Evolutionary conservation across 352 stramenopile species (phyloP), one percentile per base, ranked within the genome.

Genomic region (Globisporangium radiosum): DNA sequence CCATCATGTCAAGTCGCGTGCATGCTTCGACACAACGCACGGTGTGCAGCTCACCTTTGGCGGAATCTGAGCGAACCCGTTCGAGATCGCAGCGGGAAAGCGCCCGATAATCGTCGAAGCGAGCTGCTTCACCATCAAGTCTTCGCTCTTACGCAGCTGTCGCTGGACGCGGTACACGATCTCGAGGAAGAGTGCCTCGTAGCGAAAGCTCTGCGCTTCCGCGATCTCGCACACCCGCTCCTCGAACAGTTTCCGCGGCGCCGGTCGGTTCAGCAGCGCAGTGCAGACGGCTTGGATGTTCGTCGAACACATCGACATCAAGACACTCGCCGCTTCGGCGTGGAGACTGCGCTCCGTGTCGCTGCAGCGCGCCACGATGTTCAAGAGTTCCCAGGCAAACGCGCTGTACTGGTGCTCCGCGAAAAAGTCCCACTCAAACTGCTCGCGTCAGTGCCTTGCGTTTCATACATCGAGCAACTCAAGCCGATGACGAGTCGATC

Each of bases 341-440:
- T 64, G 66, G 0, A 75, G 55, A n/a, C 15, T 70, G 25, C 60
- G 63, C 14, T 60, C 48, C 42, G 53, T 72, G 47, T 73, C 65
- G 19, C 68, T 60, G 39, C 60, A 70, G 14, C 17, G 54, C 8
- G 59, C 57, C 11, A 78, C 38, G 39, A 78, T 62, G 11, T 52
- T n/a, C 15, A 78, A 51, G 9, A 78, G 47, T 42, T 74, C 56
- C 19, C 64, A 60, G 7, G 66, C 45, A 39, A 70, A 75, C 2
- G 19, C 39, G 4, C 10, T 36, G 42, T 69, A 73, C n/a, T 62
- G 38, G 4, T 37, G 25, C 1, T 58, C 15, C 5, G 42, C 70
- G 38, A 78, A 78, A 42, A 75, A 73, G 5, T 78, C 68, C 70
- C 70, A 78, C 47, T 78, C 68, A 54, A 78, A 75, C 70, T 78